phyloP scores from a whole-genome alignment of 2,329 filamentous ascomycete genomes.

The Dactylonectria macrodidyma region DNA sequence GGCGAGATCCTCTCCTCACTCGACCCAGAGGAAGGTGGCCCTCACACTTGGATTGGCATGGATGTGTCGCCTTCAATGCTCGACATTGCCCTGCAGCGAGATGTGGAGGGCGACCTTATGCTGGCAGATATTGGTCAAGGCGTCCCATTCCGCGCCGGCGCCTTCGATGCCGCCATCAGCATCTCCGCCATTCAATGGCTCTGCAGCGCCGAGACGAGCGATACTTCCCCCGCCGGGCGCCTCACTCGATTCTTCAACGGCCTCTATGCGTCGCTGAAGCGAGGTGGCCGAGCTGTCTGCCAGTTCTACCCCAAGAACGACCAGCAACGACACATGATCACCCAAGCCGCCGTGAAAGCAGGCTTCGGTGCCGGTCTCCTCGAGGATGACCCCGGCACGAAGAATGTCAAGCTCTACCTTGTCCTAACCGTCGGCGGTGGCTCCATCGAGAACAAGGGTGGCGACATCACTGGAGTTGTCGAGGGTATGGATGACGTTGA shows the following conservation, averaged over 20 bases:
- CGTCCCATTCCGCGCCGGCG: conserved; percentile 90
- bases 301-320: conserved; percentile 99
- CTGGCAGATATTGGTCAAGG: conserved; percentile 96
- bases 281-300: conserved; percentile 92
- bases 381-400: conserved; percentile 96
- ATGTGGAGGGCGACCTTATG: conserved; percentile 94
- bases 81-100: conserved; percentile 91
- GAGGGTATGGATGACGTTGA: conserved; percentile 91
- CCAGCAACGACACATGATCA: conserved; percentile 92
- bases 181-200: conserved; percentile 99
- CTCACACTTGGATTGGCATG: conserved; percentile 98
- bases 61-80: conserved; percentile 97
- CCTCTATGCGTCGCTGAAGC: conserved; percentile 85
- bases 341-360: conserved; percentile 88
- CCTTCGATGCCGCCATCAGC: conserved; percentile 94
- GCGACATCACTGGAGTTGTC: conserved; percentile 93
- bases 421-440: conserved; percentile 88
- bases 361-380: conserved; percentile 96
- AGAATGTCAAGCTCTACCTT: conserved; percentile 96
- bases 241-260: conserved; percentile 92
- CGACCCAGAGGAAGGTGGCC: conserved; percentile 79
- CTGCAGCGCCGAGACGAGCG: conserved; percentile 92
- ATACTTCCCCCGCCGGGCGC: conserved; percentile 84
- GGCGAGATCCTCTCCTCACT: conserved; percentile 92
- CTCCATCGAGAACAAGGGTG: conserved; percentile 64